phyloP scores from a whole-genome alignment of 78 protist species.

The Thecamonas trahens region DNA sequence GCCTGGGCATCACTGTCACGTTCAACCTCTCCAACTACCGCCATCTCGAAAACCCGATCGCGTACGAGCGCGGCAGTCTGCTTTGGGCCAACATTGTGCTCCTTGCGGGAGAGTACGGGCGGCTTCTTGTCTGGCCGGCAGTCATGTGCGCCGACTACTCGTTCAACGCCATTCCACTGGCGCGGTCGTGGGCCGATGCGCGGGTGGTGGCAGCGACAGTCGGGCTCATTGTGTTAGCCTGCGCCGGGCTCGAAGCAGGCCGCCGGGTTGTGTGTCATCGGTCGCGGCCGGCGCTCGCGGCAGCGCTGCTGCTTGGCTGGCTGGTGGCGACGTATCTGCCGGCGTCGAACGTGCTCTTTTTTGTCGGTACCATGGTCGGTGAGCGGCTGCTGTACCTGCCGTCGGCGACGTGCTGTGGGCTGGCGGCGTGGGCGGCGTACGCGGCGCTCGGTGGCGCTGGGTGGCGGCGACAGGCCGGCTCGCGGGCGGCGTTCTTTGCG shows the following conservation, averaged over 20 bases:
- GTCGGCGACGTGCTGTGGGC: conserved; percentile 27
- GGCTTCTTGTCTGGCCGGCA: conserved; percentile 15
- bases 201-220: not conserved
- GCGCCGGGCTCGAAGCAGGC: not conserved
- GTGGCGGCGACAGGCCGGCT: too few species aligned
- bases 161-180: conserved; percentile 23
- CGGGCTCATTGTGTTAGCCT: not conserved
- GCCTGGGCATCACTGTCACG: conserved; percentile 13
- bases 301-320: not conserved
- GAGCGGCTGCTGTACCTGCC: conserved; percentile 32
- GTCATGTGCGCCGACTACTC: conserved; percentile 25
- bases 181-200: not conserved
- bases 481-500: too few species aligned
- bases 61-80: not conserved
- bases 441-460: too few species aligned
- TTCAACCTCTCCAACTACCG: conserved; percentile 20
- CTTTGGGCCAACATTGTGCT: too few species aligned
- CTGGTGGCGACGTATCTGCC: conserved; percentile 5
- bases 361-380: conserved; percentile 13
- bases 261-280: not conserved
- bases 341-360: conserved; percentile 13
- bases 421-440: conserved; percentile 18
- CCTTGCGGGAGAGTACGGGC: too few species aligned
- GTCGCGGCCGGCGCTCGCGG: not conserved
- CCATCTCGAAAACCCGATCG: conserved; percentile 37